Evolutionary conservation across 306 rosid species (phyloP).

Genomic region (Mimosa pudica): DNA sequence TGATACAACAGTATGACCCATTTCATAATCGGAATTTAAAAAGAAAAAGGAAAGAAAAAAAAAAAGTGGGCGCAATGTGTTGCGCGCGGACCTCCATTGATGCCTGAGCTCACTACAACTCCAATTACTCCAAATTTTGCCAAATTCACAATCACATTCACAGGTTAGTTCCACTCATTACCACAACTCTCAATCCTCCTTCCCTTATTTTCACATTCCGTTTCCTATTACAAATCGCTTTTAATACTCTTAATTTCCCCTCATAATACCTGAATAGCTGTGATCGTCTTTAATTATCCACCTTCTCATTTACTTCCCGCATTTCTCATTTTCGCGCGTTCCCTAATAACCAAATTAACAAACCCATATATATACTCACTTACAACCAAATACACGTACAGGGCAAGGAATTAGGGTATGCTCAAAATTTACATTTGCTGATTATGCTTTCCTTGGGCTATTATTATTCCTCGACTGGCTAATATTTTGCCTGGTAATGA

Average conservation of each 20-base stretch:
- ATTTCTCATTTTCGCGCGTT: not conserved
- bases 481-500: not conserved
- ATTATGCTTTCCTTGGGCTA: not conserved
- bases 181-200: not conserved
- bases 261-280: not conserved
- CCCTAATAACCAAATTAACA: not conserved
- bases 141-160: too few species aligned
- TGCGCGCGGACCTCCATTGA: not conserved
- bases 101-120: not conserved
- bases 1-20: not conserved
- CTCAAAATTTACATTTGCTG: not conserved
- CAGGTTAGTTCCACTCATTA: slow-evolving; percentile 19
- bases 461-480: not conserved
- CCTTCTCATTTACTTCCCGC: not conserved
- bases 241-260: not conserved
- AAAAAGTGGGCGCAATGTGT: too few species aligned
- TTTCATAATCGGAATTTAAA: not conserved
- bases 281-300: not conserved
- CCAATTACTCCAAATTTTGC: not conserved
- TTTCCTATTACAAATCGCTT: not conserved
- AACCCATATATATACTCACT: not conserved
- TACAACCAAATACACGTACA: not conserved
- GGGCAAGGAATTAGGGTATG: not conserved
- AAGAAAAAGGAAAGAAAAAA: not conserved
- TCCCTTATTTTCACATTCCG: not conserved